These are phyloP conservation scores for Phallus indusiatus DNA, from an alignment of 768 basidiomycete species.

Conservation along the genomic window DNA sequence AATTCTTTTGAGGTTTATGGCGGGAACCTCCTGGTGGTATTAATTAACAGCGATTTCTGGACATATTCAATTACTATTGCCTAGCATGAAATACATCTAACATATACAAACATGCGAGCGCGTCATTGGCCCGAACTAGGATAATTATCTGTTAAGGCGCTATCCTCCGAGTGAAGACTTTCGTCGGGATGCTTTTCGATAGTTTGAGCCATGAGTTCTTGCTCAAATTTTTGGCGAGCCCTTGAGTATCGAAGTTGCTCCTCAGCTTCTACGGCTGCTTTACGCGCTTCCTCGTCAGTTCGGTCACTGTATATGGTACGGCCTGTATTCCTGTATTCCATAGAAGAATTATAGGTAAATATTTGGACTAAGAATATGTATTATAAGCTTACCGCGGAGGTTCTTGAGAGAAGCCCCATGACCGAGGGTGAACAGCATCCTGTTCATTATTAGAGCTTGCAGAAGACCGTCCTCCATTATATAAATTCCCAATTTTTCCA, in stretches of 20 bases:
- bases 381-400: constrained; percentile 2
- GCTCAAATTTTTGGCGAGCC: constrained; percentile 6
- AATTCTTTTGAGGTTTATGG: neutral
- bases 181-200: neutral
- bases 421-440: neutral
- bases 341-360: neutral
- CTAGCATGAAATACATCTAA: neutral
- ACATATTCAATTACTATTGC: neutral
- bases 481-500: constrained; percentile 3
- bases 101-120: neutral
- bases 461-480: neutral
- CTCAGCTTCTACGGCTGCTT: constrained; percentile 7
- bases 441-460: neutral
- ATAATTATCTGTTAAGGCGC: neutral
- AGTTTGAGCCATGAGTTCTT: constrained; percentile 1
- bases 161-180: neutral
- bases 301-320: constrained; percentile 9
- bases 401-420: constrained; percentile 7
- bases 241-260: constrained; percentile 4
- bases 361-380: neutral
- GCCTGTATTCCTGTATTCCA: constrained; percentile 1
- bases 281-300: constrained; percentile 8
- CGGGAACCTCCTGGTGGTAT: neutral
- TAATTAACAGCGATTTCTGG: neutral
- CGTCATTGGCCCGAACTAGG: neutral